Percentiles rank a stretch among this genome's conserved stretches.
phyloP scores from a whole-genome alignment of 164 flowering plant species.

The Kalanchoe fedtschenkoi region DNA sequence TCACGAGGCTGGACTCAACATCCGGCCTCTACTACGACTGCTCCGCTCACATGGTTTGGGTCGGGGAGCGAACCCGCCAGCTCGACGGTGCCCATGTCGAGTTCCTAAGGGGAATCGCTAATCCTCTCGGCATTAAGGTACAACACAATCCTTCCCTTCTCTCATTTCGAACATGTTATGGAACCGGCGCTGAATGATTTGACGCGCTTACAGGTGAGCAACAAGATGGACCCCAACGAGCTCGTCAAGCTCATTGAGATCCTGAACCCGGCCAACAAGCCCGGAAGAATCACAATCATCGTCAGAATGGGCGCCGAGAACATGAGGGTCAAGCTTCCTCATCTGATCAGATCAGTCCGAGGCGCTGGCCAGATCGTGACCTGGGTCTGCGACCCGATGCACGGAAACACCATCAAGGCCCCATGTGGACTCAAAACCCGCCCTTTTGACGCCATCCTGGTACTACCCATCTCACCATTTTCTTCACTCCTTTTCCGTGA shows the following conservation, averaged over 20 bases:
- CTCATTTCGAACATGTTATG: background rate
- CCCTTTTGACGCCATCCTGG: slow-evolving; percentile 6
- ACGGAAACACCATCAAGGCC: slow-evolving; percentile 9
- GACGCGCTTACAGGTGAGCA: slow-evolving; percentile 2
- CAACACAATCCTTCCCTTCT: background rate
- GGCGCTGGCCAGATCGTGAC: slow-evolving; percentile 1
- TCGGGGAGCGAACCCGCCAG: background rate
- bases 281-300: slow-evolving; percentile 6
- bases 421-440: slow-evolving; percentile 9
- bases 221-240: slow-evolving; percentile 8
- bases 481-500: background rate
- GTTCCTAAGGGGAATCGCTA: background rate
- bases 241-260: slow-evolving; percentile 8
- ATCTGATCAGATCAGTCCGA: slow-evolving; percentile 5
- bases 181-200: background rate
- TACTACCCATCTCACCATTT: background rate
- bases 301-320: slow-evolving; percentile 8
- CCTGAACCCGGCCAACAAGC: slow-evolving; percentile 8
- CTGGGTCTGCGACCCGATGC: slow-evolving; percentile 8
- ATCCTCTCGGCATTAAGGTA: slow-evolving; percentile 4
- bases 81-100: slow-evolving; percentile 2
- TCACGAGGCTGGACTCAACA: slow-evolving; percentile 7
- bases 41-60: slow-evolving; percentile 8
- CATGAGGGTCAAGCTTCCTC: slow-evolving; percentile 9
- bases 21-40: slow-evolving; percentile 5